A percentile compares a stretch with the other conserved stretches of the same genome.
Evolutionary conservation across 768 basidiomycete species (phyloP).

Genomic region (Trametes sanguinea): DNA sequence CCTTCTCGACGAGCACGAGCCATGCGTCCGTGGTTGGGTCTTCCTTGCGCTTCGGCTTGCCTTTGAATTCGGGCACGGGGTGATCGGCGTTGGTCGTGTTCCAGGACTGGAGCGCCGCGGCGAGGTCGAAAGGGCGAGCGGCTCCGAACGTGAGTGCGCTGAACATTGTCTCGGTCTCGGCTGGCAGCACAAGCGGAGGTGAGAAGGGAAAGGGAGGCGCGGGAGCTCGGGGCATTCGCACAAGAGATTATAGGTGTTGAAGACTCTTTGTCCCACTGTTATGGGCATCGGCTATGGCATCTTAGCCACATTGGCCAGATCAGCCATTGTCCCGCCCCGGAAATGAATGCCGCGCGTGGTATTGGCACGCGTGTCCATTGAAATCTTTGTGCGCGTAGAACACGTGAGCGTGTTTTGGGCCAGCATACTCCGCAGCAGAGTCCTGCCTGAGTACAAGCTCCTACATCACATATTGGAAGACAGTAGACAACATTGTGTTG

Average conservation of each 20-base stretch:
- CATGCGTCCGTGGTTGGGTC: slow-evolving; percentile 70
- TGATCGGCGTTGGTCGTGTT: slow-evolving; percentile 4
- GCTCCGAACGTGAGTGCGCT: slow-evolving; percentile 3
- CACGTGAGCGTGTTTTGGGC: slow-evolving; percentile 5
- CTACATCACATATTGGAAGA: background rate
- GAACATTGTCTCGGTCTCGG: background rate
- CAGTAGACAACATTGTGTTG: too few species aligned
- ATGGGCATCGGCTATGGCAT: background rate
- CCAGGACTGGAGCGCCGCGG: slow-evolving; percentile 7
- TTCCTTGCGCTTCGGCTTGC: slow-evolving; percentile 58
- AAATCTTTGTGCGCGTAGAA: background rate
- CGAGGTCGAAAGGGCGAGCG: slow-evolving; percentile 12
- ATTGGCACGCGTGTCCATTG: background rate
- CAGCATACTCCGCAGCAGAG: too few species aligned
- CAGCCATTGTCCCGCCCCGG: slow-evolving; percentile 5
- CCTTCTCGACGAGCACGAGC: slow-evolving; percentile 67
- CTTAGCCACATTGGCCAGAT: background rate
- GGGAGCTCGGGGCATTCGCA: background rate
- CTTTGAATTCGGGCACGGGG: slow-evolving; percentile 46
- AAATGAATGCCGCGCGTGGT: background rate
- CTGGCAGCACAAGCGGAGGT: too few species aligned
- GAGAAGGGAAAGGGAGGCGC: background rate
- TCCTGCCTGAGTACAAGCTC: background rate
- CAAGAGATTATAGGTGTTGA: background rate
- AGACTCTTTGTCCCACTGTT: background rate